These are phyloP conservation scores for Syzygium syzygioides DNA, from an alignment of 441 rosid species.

Conservation along the genomic window DNA sequence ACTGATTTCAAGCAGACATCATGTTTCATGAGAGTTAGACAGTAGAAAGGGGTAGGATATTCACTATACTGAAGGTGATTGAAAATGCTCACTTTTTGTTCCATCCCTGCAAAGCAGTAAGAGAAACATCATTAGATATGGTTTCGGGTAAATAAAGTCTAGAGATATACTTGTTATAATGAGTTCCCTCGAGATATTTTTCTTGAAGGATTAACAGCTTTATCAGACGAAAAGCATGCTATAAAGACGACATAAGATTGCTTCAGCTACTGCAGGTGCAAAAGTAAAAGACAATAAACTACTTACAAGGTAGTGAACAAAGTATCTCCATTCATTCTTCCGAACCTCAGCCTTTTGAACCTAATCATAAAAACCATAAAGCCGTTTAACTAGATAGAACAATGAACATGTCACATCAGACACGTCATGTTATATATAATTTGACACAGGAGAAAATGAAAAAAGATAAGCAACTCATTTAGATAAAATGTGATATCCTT, in stretches of 20 bases:
- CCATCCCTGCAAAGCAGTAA: conserved; percentile 77
- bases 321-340: conserved; percentile 90
- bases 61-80: not conserved
- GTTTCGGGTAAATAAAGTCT: not conserved
- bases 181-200: not conserved
- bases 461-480: not conserved
- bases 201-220: not conserved
- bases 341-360: conserved; percentile 89
- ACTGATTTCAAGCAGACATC: not conserved
- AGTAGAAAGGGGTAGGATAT: not conserved
- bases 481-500: not conserved
- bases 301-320: conserved; percentile 96
- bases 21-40: not conserved
- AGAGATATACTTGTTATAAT: not conserved
- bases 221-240: not conserved
- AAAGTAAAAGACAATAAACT: not conserved
- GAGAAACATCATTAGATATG: not conserved
- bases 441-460: not conserved
- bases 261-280: not conserved
- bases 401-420: conserved; percentile 1
- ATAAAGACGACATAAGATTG: not conserved
- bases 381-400: not conserved
- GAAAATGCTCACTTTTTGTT: conserved; percentile 37
- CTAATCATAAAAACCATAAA: conserved; percentile 26
- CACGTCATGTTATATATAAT: not conserved